phyloP scores from a whole-genome alignment of 1,284 basidiomycete species.

The Volvariella surrecta region DNA sequence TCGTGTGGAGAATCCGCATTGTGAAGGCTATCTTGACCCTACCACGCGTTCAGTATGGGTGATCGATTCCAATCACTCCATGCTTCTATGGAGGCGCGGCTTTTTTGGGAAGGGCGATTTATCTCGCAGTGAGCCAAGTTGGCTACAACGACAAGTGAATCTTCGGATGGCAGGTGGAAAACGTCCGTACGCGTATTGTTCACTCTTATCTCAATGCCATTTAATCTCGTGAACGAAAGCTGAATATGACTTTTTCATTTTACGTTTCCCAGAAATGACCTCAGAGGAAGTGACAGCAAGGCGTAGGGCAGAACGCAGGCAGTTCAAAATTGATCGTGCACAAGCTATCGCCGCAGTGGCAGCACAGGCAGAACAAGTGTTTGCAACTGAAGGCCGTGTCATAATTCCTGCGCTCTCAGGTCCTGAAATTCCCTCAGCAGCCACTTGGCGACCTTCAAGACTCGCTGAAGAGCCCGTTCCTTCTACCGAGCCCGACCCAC shows the following conservation, averaged over 20 bases:
- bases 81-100: constrained; percentile 79
- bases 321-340: constrained; percentile 90
- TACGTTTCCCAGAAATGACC: constrained; percentile 45
- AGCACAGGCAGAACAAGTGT: constrained; percentile 67
- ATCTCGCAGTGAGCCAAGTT: constrained; percentile 91
- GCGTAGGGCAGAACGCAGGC: constrained; percentile 76
- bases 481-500: constrained; percentile 23
- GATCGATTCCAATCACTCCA: constrained; percentile 47
- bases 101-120: constrained; percentile 98
- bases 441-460: constrained; percentile 59
- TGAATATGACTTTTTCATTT: constrained; percentile 6
- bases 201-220: constrained; percentile 1
- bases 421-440: constrained; percentile 61
- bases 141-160: constrained; percentile 74
- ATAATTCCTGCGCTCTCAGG: constrained; percentile 45
- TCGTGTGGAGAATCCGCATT: constrained; percentile 49
- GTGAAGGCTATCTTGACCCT: constrained; percentile 65
- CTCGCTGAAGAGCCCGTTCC: constrained; percentile 11
- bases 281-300: constrained; percentile 85
- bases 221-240: background rate
- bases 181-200: constrained; percentile 30
- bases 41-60: constrained; percentile 80
- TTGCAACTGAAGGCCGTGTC: constrained; percentile 57
- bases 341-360: constrained; percentile 64
- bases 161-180: constrained; percentile 47